Evolutionary conservation across 2,329 filamentous ascomycete species (phyloP), one percentile per base, ranked within the genome.

Genomic region (Cladophialophora yegresii): DNA sequence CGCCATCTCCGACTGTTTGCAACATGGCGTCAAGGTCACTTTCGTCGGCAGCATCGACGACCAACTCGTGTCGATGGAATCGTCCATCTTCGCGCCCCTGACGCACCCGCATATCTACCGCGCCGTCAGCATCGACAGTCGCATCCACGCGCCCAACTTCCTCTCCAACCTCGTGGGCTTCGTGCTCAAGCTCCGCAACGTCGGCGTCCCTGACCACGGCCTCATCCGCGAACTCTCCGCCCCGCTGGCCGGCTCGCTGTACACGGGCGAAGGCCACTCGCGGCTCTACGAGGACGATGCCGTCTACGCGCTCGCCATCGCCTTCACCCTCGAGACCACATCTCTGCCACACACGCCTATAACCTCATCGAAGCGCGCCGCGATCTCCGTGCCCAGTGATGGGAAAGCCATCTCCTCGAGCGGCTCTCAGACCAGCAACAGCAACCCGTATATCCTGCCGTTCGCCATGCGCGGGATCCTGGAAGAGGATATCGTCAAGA

Each of bases 1-100:
- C 30, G 87, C 92, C 0, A 79, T 98, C 2, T 87, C 89, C 72
- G 85, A 85, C 9, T 89, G 89, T 1, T 80, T 99, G 6, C 84
- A 88, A 16, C 89, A 91, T 71, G 92, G 93, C 12, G 91, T 91
- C 13, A 86, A 91, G 47, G 86, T 98, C 55, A 90, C 92, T 0
- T 97, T 93, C 75, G 84, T 96, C 64, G 93, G 93, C 60, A 97
- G 93, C 76, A 96, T 99, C 58, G 95, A 99, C 75, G 95, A 99
- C 76, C 95, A 99, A 76, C 82, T 99, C 2, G 93, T 99, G 13
- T 93, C 93, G 3, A 82, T 99, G 74, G 93, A 97, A 86, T 97
- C 93, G 2, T 92, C 93, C 16, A 87, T 95, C 0, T 96, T 96
- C 76, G 89, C 91, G 0, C 90, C 90, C 0, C 87, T 92, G 3